Evolutionary conservation across 2,329 filamentous ascomycete species (phyloP).

Genomic region (Didymella pinodella): DNA sequence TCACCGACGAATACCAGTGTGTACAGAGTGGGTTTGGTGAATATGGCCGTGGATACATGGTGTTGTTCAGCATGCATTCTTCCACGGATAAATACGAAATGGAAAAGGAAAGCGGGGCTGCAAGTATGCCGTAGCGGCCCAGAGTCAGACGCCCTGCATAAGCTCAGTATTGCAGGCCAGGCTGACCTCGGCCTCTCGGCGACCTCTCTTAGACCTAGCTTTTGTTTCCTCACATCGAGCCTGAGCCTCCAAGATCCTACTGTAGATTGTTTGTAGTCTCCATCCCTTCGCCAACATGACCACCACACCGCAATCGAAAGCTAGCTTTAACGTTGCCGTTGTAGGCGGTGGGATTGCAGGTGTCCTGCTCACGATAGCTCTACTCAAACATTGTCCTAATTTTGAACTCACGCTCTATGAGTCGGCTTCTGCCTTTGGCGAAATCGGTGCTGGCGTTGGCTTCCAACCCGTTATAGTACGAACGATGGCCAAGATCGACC

Average conservation of each 20-base stretch:
- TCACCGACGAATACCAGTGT: not conserved
- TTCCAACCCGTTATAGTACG: conserved; percentile 49
- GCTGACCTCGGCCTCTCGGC: not conserved
- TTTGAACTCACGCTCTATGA: conserved; percentile 63
- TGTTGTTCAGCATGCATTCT: not conserved
- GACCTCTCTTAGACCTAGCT: not conserved
- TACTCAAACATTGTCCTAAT: conserved; percentile 52
- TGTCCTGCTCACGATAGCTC: conserved; percentile 60
- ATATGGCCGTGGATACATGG: not conserved
- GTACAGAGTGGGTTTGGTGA: not conserved
- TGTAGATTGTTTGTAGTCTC: not conserved
- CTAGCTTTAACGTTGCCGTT: conserved; percentile 59
- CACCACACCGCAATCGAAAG: not conserved
- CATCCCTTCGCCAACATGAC: not conserved
- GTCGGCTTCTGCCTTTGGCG: conserved; percentile 61
- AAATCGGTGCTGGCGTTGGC: conserved; percentile 66
- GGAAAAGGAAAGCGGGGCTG: not conserved
- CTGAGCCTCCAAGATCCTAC: not conserved
- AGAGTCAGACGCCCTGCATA: not conserved
- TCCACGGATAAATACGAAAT: not conserved
- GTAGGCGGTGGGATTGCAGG: conserved; percentile 68
- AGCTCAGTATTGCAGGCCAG: not conserved
- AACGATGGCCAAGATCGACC: conserved; percentile 55
- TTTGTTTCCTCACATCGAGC: not conserved
- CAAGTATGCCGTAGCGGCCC: not conserved